Evolutionary conservation across 331 rosid species (phyloP), one percentile per base, ranked within the genome.

Genomic region (Acacia concinna): DNA sequence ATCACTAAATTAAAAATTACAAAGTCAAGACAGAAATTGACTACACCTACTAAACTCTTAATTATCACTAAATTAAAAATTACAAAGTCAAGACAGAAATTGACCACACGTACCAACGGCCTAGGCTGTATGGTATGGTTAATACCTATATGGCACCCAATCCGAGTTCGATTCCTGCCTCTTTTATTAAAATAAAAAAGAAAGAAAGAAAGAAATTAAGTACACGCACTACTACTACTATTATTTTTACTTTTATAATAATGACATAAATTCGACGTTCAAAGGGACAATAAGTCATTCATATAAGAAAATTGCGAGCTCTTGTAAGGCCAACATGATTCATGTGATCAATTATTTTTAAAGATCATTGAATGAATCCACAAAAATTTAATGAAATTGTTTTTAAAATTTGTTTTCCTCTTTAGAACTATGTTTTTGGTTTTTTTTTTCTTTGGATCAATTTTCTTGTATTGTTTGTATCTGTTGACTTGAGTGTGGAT

Each of bases 381-480:
- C 0, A 60, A 60, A n/a, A 60, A 60, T 28, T 60, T 27, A 28
- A 30, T 4, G 38, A 54, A 13, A 1, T 60, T 4, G 18, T 14
- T 5, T 28, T 46, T 40, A 40, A 20, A 54, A 3, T n/a, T 21
- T 21, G 13, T 31, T 38, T 35, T 37, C 2, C 60, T 43, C 14
- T 72, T 51, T 46, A 47, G 27, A 23, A 28, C 1, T 54, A 64
- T 32, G 7, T 5, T 31, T 21, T n/a, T 40, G 6, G 75, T 41
- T 10, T 2, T 18, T 14, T 49, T 51, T 31, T 12, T 13, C 31
- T 57, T 27, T 11, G 21, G 65, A 13, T 60, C 79, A 28, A 59
- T 34, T 64, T 68, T 75, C 59, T 64, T 51, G 12, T 60, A n/a
- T 66, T 69, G 41, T 41, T 35, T 27, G 30, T 38, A 73, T 43